These are phyloP conservation scores for Juncus inflexus DNA, from an alignment of 176 grass and related monocot species.

Conservation along the genomic window DNA sequence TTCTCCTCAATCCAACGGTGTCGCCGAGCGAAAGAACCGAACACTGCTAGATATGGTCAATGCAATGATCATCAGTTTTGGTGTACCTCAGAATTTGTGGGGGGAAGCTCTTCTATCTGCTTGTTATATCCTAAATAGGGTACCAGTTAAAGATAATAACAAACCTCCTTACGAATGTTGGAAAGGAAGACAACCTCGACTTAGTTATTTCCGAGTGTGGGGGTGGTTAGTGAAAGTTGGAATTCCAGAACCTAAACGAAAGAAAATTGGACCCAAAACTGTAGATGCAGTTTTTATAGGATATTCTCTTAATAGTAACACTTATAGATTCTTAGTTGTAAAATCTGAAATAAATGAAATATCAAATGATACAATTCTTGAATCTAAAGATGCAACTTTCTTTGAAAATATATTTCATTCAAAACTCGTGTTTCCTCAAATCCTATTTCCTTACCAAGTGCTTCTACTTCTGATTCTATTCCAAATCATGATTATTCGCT, in stretches of 20 bases:
- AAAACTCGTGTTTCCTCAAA: neutral
- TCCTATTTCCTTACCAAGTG: too few relatives aligned
- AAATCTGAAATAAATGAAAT: neutral
- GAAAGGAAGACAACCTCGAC: too few relatives aligned
- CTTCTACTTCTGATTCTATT: too few relatives aligned
- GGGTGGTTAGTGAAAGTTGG: too few relatives aligned
- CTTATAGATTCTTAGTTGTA: neutral
- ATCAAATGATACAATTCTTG: neutral
- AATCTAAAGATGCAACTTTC: too few relatives aligned
- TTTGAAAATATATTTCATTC: neutral
- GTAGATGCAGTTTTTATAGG: neutral
- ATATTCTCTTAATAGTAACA: slow-evolving; percentile 13
- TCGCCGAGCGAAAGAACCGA: neutral
- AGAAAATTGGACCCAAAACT: neutral
- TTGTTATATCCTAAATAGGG: neutral
- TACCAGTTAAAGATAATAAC: neutral
- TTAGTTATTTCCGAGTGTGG: too few relatives aligned
- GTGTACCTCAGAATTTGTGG: neutral
- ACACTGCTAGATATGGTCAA: neutral
- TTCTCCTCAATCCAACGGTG: neutral
- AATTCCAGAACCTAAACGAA: too few relatives aligned
- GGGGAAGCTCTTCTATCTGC: neutral
- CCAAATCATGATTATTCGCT: too few relatives aligned
- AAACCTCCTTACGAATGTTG: too few relatives aligned
- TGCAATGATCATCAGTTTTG: neutral